phyloP scores from a whole-genome alignment of 2,329 filamentous ascomycete species.

The Scortechinia acanthostroma region DNA sequence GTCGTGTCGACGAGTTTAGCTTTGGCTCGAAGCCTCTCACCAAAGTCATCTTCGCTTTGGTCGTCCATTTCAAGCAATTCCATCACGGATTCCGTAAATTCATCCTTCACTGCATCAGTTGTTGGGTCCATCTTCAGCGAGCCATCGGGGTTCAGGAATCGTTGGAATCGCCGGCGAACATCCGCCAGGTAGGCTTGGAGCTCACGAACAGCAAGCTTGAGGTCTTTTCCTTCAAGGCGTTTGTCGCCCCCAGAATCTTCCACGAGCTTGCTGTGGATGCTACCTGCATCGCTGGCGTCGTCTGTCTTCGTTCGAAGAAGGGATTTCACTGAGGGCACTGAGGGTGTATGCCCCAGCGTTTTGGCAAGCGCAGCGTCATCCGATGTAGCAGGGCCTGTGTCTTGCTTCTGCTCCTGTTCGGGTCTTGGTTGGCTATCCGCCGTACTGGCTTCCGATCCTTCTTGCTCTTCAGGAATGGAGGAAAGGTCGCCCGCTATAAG shows the following conservation, averaged over 20 bases:
- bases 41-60: slow-evolving; percentile 33
- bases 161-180: slow-evolving; percentile 50
- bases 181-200: slow-evolving; percentile 55
- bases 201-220: slow-evolving; percentile 49
- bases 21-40: slow-evolving; percentile 39
- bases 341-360: slow-evolving; percentile 4
- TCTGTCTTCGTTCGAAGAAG: slow-evolving; percentile 22
- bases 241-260: slow-evolving; percentile 17
- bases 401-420: neutral
- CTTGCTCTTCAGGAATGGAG: slow-evolving; percentile 29
- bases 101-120: slow-evolving; percentile 20
- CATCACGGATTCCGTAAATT: slow-evolving; percentile 28
- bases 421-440: neutral
- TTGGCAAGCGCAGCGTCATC: neutral
- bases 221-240: slow-evolving; percentile 42
- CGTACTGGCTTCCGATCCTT: slow-evolving; percentile 2
- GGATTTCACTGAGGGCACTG: slow-evolving; percentile 24
- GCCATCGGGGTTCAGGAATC: slow-evolving; percentile 50
- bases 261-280: slow-evolving; percentile 19
- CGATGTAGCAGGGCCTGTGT: too few relatives aligned
- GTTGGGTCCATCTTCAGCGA: slow-evolving; percentile 25
- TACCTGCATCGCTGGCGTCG: slow-evolving; percentile 25
- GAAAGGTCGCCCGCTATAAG: slow-evolving; percentile 56
- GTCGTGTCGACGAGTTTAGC: slow-evolving; percentile 59
- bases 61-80: slow-evolving; percentile 26